These are phyloP conservation scores for Fomitopsis palustris DNA, from an alignment of 1,284 basidiomycete species.

Conservation along the genomic window DNA sequence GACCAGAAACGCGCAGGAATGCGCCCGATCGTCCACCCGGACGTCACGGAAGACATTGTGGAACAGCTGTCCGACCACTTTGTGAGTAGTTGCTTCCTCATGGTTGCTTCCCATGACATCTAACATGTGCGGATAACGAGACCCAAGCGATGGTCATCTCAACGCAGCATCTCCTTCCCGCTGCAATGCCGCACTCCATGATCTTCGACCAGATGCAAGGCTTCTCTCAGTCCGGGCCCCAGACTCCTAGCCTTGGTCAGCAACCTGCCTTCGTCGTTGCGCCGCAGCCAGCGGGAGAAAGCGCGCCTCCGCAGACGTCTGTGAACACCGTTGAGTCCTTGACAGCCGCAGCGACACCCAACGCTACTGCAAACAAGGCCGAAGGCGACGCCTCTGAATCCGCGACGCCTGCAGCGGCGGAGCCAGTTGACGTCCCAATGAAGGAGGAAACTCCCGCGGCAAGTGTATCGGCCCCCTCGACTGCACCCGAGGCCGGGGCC, in stretches of 20 bases:
- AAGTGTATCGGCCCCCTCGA: conserved; percentile 10
- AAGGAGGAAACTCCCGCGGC: conserved; percentile 3
- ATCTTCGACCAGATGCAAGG: conserved; percentile 21
- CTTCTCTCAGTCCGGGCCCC: conserved; percentile 19
- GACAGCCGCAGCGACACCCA: background rate
- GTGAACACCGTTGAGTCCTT: background rate
- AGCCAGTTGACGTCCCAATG: conserved; percentile 8
- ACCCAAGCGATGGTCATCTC: conserved; percentile 85
- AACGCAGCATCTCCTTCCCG: conserved; percentile 75
- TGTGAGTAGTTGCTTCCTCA: conserved; percentile 37
- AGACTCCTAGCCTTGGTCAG: conserved; percentile 17
- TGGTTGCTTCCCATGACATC: background rate
- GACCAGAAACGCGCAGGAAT: conserved; percentile 66
- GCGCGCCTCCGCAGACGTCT: conserved; percentile 2
- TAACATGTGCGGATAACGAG: conserved; percentile 32
- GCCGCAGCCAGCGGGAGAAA: conserved; percentile 16
- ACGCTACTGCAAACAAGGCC: background rate
- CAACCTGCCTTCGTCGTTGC: conserved; percentile 16
- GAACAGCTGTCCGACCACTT: conserved; percentile 61
- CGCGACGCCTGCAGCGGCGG: background rate
- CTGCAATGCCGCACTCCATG: conserved; percentile 17
- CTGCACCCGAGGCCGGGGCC: conserved; percentile 16
- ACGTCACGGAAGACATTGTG: conserved; percentile 72
- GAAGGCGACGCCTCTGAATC: background rate
- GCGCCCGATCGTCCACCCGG: conserved; percentile 43